Conservation (phyloP, 768 basidiomycete species). For the Russula vinacea region DNA sequence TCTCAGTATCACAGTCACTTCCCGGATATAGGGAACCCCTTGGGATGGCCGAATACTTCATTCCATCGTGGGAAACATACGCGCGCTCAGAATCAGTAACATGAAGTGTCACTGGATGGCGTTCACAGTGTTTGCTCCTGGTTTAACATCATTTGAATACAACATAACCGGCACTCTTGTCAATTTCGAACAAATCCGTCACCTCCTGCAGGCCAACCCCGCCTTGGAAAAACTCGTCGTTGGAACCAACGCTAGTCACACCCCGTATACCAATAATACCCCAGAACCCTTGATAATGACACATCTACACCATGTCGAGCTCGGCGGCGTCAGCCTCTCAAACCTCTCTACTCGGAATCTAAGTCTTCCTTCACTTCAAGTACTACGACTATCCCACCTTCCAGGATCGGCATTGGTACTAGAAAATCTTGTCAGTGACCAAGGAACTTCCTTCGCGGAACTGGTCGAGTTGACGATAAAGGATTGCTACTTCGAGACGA, state of each 20-base stretch:
- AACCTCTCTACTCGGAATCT: neutral
- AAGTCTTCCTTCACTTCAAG: constrained; percentile 23
- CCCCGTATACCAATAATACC: neutral
- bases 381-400: constrained; percentile 9
- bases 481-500: neutral
- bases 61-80: constrained; percentile 13
- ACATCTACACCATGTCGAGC: constrained; percentile 26
- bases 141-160: constrained; percentile 27
- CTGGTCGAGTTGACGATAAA: constrained; percentile 22
- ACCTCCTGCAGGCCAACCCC: constrained; percentile 31
- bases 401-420: neutral
- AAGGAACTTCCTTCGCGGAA: constrained; percentile 20
- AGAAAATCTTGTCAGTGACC: constrained; percentile 4
- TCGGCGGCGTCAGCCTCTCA: neutral
- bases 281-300: constrained; percentile 10
- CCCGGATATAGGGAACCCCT: neutral
- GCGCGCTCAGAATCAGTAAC: constrained; percentile 7
- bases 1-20: neutral
- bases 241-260: neutral
- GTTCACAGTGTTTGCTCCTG: constrained; percentile 2
- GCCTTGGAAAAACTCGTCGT: constrained; percentile 30
- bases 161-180: constrained; percentile 15
- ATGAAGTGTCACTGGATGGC: constrained; percentile 4
- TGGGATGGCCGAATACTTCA: neutral
- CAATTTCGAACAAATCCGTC: constrained; percentile 14